Conservation (phyloP, 1,139 yeast genomes). For the Suhomyces chickasaworum region DNA sequence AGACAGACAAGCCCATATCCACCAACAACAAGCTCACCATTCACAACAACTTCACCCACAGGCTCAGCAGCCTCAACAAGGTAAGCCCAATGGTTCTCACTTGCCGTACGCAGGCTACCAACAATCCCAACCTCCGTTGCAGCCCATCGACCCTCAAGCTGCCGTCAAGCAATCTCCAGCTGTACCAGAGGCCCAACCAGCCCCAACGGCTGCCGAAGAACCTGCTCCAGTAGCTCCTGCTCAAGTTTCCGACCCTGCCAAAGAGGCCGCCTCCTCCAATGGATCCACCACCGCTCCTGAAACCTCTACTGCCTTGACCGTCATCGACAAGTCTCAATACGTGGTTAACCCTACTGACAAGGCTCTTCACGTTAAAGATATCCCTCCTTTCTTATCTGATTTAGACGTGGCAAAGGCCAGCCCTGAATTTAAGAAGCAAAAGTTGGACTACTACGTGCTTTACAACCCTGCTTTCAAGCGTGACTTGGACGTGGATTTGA, state of each 20-base stretch:
- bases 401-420: conserved; percentile 79
- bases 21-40: conserved; percentile 24
- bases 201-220: conserved; percentile 1
- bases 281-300: conserved; percentile 23
- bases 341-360: conserved; percentile 46
- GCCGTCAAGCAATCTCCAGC: conserved; percentile 18
- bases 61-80: conserved; percentile 16
- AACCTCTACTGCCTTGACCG: conserved; percentile 38
- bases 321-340: conserved; percentile 47
- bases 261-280: conserved; percentile 16
- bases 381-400: conserved; percentile 81
- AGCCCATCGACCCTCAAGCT: conserved; percentile 2
- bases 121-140: conserved; percentile 16
- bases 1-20: conserved; percentile 57
- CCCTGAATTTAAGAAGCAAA: conserved; percentile 79
- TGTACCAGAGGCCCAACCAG: conserved; percentile 17
- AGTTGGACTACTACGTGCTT: conserved; percentile 83
- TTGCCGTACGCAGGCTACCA: conserved; percentile 18
- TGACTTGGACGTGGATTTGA: conserved; percentile 79
- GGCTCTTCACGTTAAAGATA: conserved; percentile 67
- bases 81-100: conserved; percentile 18
- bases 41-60: conserved; percentile 28
- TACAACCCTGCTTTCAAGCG: conserved; percentile 81
- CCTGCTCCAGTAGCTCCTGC: conserved; percentile 1
- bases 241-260: conserved; percentile 16